Evolutionary conservation across 1,284 basidiomycete species (phyloP).

Genomic region (Ustilago cynodontis): DNA sequence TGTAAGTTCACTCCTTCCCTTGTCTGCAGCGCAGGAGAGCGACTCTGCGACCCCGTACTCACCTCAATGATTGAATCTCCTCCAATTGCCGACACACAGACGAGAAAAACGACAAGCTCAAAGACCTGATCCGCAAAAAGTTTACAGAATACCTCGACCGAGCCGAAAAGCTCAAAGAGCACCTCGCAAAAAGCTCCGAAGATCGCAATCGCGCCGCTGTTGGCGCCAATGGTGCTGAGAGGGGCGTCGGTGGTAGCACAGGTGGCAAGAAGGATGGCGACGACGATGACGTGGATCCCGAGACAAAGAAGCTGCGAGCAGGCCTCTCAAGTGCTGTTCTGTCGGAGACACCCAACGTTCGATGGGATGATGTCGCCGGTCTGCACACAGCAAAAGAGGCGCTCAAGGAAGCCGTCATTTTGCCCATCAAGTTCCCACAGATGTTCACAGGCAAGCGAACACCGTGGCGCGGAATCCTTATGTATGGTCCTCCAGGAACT

Average conservation of each 20-base stretch:
- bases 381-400: constrained; percentile 94
- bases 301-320: constrained; percentile 92
- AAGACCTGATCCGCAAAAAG: constrained; percentile 87
- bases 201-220: constrained; percentile 82
- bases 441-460: constrained; percentile 98
- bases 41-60: neutral
- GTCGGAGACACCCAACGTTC: constrained; percentile 93
- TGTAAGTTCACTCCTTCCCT: constrained; percentile 72
- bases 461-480: constrained; percentile 93
- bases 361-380: constrained; percentile 98
- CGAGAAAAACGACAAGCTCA: constrained; percentile 96
- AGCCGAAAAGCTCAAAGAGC: constrained; percentile 89
- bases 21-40: neutral
- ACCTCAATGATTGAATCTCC: neutral
- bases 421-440: constrained; percentile 98
- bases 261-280: constrained; percentile 79
- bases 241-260: constrained; percentile 76
- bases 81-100: constrained; percentile 73
- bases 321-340: constrained; percentile 89
- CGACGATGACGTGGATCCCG: constrained; percentile 84
- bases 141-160: constrained; percentile 91
- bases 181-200: constrained; percentile 73
- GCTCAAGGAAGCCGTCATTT: constrained; percentile 96
- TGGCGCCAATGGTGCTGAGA: constrained; percentile 78
- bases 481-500: constrained; percentile 80